Percentiles rank a stretch among this genome's conserved stretches.
phyloP scores from a whole-genome alignment of 306 rosid genomes.

The Cyamopsis tetragonoloba region DNA sequence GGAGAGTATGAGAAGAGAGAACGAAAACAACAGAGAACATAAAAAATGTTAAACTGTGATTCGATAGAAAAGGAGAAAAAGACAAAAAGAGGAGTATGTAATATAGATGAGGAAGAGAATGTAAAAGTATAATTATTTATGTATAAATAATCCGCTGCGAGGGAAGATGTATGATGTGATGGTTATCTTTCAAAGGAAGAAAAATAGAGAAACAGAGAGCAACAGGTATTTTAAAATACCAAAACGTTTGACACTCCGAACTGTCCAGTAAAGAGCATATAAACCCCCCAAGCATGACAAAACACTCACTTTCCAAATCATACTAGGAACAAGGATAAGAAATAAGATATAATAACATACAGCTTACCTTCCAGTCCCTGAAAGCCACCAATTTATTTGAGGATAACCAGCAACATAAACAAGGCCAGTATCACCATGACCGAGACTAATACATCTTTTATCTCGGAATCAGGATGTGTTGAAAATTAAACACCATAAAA shows the following conservation, averaged over 20 bases:
- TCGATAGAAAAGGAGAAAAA: no score
- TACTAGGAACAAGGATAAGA: not conserved
- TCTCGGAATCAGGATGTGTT: not conserved
- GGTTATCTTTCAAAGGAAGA: not conserved
- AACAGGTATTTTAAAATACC: not conserved
- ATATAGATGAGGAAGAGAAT: no score
- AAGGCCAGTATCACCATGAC: constrained; percentile 17
- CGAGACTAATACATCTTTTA: constrained; percentile 9
- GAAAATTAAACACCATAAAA: constrained; percentile 6
- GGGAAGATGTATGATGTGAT: not conserved
- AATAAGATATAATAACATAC: not conserved
- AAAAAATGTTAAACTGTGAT: no score
- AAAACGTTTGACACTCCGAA: not conserved
- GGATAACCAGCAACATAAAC: constrained; percentile 21
- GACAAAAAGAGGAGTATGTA: no score
- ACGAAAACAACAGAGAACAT: no score
- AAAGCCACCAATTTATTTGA: constrained; percentile 21
- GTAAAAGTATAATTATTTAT: no score
- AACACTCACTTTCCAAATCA: not conserved
- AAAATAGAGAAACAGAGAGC: not conserved
- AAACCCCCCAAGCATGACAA: not conserved
- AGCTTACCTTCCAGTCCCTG: constrained; percentile 34
- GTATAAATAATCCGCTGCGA: not conserved
- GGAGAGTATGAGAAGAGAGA: no score
- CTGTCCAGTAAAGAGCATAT: not conserved